Evolutionary conservation across 495 filamentous ascomycete genomes (phyloP).

Genomic region (Physcia stellaris): DNA sequence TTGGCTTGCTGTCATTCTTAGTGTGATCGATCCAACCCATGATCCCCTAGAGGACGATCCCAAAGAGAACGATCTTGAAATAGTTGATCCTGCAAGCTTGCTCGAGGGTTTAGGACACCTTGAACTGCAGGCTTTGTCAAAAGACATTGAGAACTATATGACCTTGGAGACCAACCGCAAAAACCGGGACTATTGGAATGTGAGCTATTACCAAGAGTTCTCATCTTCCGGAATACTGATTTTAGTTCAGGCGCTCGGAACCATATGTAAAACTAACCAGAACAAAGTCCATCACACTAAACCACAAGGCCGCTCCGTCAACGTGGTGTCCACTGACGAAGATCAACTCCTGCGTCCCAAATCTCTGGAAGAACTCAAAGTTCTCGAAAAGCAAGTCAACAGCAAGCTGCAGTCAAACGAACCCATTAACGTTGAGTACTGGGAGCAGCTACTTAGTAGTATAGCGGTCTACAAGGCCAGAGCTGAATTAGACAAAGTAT

Average conservation of each 20-base stretch:
- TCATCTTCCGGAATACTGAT: conserved; percentile 15
- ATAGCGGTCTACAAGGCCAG: conserved; percentile 83
- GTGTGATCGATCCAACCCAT: conserved; percentile 73
- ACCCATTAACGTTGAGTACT: conserved; percentile 92
- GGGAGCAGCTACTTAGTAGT: conserved; percentile 81
- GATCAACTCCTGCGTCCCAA: conserved; percentile 79
- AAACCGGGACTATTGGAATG: conserved; percentile 81
- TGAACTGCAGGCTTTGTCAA: conserved; percentile 64
- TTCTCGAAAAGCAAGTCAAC: conserved; percentile 71
- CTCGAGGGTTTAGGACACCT: conserved; percentile 60
- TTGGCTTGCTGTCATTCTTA: conserved; percentile 83
- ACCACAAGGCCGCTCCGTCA: conserved; percentile 57
- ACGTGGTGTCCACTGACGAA: conserved; percentile 74
- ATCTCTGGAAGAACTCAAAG: conserved; percentile 69
- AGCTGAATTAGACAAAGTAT: conserved; percentile 70
- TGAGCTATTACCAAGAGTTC: conserved; percentile 19
- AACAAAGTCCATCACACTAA: conserved; percentile 47
- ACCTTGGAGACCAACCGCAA: conserved; percentile 61
- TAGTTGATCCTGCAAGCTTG: conserved; percentile 71
- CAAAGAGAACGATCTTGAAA: conserved; percentile 57
- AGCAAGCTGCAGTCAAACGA: conserved; percentile 76
- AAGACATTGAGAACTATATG: conserved; percentile 77
- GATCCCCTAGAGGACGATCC: conserved; percentile 72
- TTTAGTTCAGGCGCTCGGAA: conserved; percentile 51
- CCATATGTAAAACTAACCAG: conserved; percentile 68